phyloP scores from a whole-genome alignment of 352 stramenopile species.

The Phytophthora pinifolia region DNA sequence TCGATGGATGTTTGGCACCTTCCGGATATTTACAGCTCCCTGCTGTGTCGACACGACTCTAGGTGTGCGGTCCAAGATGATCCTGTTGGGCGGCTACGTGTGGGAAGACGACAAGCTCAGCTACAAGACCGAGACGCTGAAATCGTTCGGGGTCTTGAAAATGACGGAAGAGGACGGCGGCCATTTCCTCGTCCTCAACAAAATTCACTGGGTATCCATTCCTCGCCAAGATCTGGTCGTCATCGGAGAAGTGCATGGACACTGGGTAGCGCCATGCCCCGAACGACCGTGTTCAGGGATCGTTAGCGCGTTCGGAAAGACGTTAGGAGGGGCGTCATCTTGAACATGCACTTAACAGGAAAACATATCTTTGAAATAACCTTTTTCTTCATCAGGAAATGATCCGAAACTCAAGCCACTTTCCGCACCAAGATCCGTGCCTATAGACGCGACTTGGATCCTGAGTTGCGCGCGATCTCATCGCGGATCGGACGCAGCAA shows the following conservation, averaged over 20 bases:
- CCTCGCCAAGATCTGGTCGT: conserved; percentile 10
- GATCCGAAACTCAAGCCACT: too few relatives aligned
- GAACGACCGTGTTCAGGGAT: conserved; percentile 5
- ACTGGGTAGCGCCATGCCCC: conserved; percentile 7
- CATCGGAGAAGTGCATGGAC: conserved; percentile 13
- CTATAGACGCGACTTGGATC: conserved; percentile 36
- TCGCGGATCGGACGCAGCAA: conserved; percentile 63
- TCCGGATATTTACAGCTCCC: background rate
- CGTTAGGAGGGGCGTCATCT: conserved; percentile 7
- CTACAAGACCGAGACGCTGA: conserved; percentile 5
- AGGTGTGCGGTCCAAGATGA: conserved; percentile 5
- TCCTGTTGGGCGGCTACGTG: conserved; percentile 6
- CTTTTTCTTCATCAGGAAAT: too few relatives aligned
- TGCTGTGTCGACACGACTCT: conserved; percentile 12
- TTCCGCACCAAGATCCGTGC: background rate
- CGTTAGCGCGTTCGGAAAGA: conserved; percentile 2
- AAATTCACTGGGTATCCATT: conserved; percentile 18
- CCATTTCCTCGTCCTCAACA: conserved; percentile 16
- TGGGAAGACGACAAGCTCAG: conserved; percentile 5
- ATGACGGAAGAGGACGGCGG: conserved; percentile 16
- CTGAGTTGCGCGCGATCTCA: conserved; percentile 31
- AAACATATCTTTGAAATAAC: too few relatives aligned
- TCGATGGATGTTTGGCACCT: background rate
- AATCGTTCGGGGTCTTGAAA: conserved; percentile 5
- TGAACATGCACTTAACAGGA: background rate